These are phyloP conservation scores for Tephrocybe rancida DNA, from an alignment of 768 basidiomycete genomes.

Conservation along the genomic window DNA sequence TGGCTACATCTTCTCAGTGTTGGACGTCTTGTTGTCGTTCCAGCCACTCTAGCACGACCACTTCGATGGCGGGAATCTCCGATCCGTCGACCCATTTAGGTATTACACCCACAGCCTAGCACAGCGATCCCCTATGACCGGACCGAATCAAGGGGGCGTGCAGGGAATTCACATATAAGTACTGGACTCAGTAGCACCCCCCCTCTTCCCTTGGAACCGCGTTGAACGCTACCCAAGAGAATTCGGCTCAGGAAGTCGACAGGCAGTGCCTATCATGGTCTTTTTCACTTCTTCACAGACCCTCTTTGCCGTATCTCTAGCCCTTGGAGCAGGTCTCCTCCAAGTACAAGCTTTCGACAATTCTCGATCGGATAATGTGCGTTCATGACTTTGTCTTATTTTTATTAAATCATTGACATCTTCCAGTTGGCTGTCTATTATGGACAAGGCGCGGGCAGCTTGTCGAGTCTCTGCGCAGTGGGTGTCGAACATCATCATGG, in stretches of 20 bases:
- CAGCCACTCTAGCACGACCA: too few species aligned
- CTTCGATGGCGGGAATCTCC: too few species aligned
- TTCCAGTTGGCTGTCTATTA: constrained; percentile 40
- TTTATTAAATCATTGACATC: not conserved
- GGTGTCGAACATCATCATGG: not conserved
- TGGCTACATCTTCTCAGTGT: too few species aligned
- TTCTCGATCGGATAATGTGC: not conserved
- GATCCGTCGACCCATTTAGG: too few species aligned
- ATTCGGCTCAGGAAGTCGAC: constrained; percentile 2
- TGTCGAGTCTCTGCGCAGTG: constrained; percentile 58
- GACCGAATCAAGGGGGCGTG: too few species aligned
- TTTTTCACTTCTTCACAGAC: not conserved
- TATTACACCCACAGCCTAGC: too few species aligned
- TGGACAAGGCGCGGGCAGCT: constrained; percentile 49
- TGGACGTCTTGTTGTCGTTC: too few species aligned
- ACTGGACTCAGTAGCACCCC: not conserved
- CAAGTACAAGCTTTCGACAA: not conserved
- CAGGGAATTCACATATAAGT: not conserved
- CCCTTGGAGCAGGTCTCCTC: not conserved
- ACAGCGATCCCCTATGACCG: too few species aligned
- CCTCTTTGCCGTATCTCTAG: not conserved
- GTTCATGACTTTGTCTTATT: not conserved
- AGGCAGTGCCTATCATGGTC: constrained; percentile 2
- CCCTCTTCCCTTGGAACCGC: not conserved
- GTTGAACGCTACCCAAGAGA: constrained; percentile 2